Percentiles rank a stretch among this genome's conserved stretches.
phyloP scores from a whole-genome alignment of 1,139 yeast genomes.

The Diutina catenulata region DNA sequence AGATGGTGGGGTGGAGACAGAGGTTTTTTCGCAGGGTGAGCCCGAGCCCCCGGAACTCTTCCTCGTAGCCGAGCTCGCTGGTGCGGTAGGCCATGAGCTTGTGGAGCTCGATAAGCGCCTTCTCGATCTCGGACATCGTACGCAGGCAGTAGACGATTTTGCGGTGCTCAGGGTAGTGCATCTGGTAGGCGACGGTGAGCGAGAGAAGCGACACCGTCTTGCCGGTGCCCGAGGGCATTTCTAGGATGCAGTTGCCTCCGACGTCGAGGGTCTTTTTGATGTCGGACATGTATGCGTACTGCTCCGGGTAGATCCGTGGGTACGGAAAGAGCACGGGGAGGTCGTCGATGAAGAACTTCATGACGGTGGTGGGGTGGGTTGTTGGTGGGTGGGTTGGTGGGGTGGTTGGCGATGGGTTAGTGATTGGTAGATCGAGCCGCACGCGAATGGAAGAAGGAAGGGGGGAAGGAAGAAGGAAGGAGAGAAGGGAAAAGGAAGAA shows the following conservation, averaged over 20 bases:
- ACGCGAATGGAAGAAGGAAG: too few species aligned
- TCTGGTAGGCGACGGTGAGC: slow-evolving; percentile 87
- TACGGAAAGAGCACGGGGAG: slow-evolving; percentile 95
- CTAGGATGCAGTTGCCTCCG: slow-evolving; percentile 95
- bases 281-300: slow-evolving; percentile 94
- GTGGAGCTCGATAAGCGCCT: slow-evolving; percentile 88
- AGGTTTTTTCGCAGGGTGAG: slow-evolving; percentile 87
- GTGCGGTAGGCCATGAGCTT: slow-evolving; percentile 80
- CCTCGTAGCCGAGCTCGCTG: slow-evolving; percentile 69
- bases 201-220: slow-evolving; percentile 88
- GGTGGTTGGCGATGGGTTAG: too few species aligned
- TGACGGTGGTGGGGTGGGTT: too few species aligned
- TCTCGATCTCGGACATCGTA: slow-evolving; percentile 98
- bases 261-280: slow-evolving; percentile 87
- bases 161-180: slow-evolving; percentile 89
- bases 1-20: slow-evolving; percentile 81
- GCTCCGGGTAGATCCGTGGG: slow-evolving; percentile 95
- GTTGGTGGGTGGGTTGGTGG: too few species aligned
- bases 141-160: slow-evolving; percentile 96
- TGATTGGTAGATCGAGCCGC: too few species aligned
- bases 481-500: too few species aligned
- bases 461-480: too few species aligned
- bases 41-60: slow-evolving; percentile 88
- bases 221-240: slow-evolving; percentile 99
- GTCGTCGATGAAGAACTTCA: slow-evolving; percentile 85